Evolutionary conservation across 306 rosid genomes (phyloP), one percentile per base, ranked within the genome.

Genomic region (Crotalaria pallida): DNA sequence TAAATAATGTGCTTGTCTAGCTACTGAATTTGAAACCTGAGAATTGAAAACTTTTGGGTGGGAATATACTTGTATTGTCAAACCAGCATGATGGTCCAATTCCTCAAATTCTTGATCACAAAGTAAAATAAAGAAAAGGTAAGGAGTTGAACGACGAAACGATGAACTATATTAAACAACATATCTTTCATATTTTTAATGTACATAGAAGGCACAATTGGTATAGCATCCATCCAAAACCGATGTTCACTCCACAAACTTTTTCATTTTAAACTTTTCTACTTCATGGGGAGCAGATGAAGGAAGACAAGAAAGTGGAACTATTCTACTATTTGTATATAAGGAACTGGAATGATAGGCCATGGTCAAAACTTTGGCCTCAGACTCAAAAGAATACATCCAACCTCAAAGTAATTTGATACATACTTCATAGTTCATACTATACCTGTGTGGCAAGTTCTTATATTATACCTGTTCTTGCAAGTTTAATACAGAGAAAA

Each of bases 141-240:
- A 74, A 65, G 10, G n/a, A 41, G 53, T 40, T 40, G 55, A 24
- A 3, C 7, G 13, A 73, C 18, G 60, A 23, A 51, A 52, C 19
- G 3, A 11, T 21, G 33, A 58, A 21, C 29, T 53, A 63, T 68
- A 53, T 71, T 12, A 45, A 81, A 72, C 47, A 59, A n/a, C 75
- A 64, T 34, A 68, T 65, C 59, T 59, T 43, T 44, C 75, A 65
- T 61, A 78, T 65, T 58, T 77, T 47, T 80, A 58, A 85, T 82
- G 75, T 84, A 88, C 85, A 88, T 24, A 66, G 76, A 80, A 84
- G 83, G 79, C 56, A 72, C 77, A 83, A 75, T 51, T 70, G 36
- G 40, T 58, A 59, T 11, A 58, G 8, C 53, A 75, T 63, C 48
- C 47, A 27, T 69, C 80, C 65, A 65, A 27, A 65, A 41, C 31